Base-by-base conservation (phyloP, 1,284 basidiomycete species). In the Microbotryum scabiosae region DNA sequence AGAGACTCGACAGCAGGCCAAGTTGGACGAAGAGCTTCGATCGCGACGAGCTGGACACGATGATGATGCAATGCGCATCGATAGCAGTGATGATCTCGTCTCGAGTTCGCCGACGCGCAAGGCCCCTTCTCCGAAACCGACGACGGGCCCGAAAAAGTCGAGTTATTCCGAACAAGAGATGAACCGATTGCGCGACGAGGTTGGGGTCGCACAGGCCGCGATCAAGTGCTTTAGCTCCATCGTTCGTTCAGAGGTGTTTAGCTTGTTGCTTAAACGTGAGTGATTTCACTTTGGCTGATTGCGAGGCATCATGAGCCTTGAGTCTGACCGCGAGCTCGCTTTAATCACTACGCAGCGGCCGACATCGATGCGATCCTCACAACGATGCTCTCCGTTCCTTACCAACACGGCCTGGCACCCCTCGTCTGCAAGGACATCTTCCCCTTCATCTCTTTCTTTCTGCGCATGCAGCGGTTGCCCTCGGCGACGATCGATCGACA, bases 391-490 rank as follows among this genome's bases (percentile, higher is more conserved):
- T 28, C 56, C 10, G 4, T 63, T 21, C 53, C 64, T 16, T 20
- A 20, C 12, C 2, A 49, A 2, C 30, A 58, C 21, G 7, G 14
- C 20, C 51, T 63, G 25, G 47, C 56, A 41, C n/a, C 32, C 14
- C 51, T 56, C 30, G 61, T 58, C 25, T 61, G 55, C 28, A 57
- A 55, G 20, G 59, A 67, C 46, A 21, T 67, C 25, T 61, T 61
- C 52, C 63, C 66, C 32, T 65, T 67, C 50, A 49, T 67, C 26
- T 47, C 63, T 21, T 67, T 59, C 54, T 50, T 67, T 51, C 44
- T 67, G n/a, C 23, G 41, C n/a, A 50, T 44, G 43, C 59, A 61
- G 23, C n/a, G 53, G 16, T 45, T 66, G 16, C 49, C 65, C 10
- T 1, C 45, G 6, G 5, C 20, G 1, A 20, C 60, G 49, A 21